Evolutionary conservation across 305 asterid species (phyloP).

Genomic region (Plantago lanceolata): DNA sequence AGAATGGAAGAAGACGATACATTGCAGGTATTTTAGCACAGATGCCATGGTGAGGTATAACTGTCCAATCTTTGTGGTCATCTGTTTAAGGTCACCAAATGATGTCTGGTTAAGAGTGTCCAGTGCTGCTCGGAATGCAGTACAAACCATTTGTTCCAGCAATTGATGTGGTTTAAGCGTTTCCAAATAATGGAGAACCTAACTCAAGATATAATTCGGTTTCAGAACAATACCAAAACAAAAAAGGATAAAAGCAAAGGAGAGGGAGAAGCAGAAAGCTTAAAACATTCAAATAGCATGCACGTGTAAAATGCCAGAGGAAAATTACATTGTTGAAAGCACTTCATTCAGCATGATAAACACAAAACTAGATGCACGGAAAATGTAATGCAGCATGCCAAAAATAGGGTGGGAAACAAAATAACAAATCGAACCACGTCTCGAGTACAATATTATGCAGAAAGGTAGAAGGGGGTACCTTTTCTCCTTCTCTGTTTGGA

Average conservation of each 20-base stretch:
- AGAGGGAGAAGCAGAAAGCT: neutral
- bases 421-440: neutral
- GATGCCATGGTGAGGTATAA: slow-evolving; percentile 69
- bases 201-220: slow-evolving; percentile 10
- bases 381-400: neutral
- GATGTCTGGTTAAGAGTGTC: slow-evolving; percentile 71
- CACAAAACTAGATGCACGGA: neutral
- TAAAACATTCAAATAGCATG: no score
- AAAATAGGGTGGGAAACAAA: neutral
- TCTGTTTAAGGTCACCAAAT: slow-evolving; percentile 59
- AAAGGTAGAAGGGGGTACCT: slow-evolving; percentile 40
- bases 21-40: slow-evolving; percentile 49
- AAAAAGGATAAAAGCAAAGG: neutral
- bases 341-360: neutral
- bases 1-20: slow-evolving; percentile 31
- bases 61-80: slow-evolving; percentile 68
- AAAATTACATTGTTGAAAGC: neutral
- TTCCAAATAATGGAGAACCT: slow-evolving; percentile 97
- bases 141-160: slow-evolving; percentile 83
- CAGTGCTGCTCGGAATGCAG: slow-evolving; percentile 84
- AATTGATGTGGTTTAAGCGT: slow-evolving; percentile 67
- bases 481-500: slow-evolving; percentile 96
- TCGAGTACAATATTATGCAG: neutral
- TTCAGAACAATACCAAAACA: neutral
- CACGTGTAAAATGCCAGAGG: neutral